Percentiles rank a stretch among this genome's conserved stretches.
Evolutionary conservation across 495 filamentous ascomycete species (phyloP).

Genomic region (Aspergillus panamensis): DNA sequence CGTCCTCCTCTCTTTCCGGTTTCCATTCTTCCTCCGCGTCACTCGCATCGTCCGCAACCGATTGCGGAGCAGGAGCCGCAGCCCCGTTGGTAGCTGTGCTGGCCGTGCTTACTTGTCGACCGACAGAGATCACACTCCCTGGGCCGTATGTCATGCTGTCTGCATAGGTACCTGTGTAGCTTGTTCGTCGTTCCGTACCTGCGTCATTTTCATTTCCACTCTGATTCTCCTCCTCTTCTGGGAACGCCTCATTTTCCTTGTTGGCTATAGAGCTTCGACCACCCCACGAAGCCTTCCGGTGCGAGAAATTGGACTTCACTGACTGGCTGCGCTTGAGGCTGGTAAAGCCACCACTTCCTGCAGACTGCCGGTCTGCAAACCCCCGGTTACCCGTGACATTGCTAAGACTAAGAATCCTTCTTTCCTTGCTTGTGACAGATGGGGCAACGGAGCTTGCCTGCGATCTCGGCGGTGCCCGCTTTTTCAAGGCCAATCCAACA

Average conservation of each 20-base stretch:
- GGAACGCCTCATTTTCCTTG: conserved; percentile 60
- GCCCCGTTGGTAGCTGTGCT: conserved; percentile 36
- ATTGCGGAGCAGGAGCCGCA: conserved; percentile 21
- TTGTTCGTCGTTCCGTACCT: conserved; percentile 51
- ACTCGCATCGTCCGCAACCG: conserved; percentile 15
- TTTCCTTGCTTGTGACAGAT: conserved; percentile 47
- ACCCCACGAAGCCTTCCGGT: conserved; percentile 75
- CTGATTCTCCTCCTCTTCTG: conserved; percentile 50
- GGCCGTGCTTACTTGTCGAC: conserved; percentile 50
- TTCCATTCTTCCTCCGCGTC: conserved; percentile 13
- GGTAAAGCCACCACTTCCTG: conserved; percentile 42
- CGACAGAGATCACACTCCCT: conserved; percentile 47
- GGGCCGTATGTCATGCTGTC: conserved; percentile 49
- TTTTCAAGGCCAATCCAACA: conserved; percentile 52
- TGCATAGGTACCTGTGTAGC: conserved; percentile 47
- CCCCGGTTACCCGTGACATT: conserved; percentile 80
- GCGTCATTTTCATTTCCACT: conserved; percentile 47
- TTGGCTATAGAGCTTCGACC: conserved; percentile 48
- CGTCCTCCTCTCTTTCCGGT: conserved; percentile 17
- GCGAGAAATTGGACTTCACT: conserved; percentile 58
- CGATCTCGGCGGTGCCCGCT: conserved; percentile 38
- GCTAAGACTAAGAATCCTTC: conserved; percentile 83
- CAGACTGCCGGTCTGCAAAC: conserved; percentile 51
- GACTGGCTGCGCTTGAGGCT: conserved; percentile 67
- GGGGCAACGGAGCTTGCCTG: conserved; percentile 48